Base-by-base conservation (phyloP, 2,329 filamentous ascomycete species). In the Stachybotrys echinatus region DNA sequence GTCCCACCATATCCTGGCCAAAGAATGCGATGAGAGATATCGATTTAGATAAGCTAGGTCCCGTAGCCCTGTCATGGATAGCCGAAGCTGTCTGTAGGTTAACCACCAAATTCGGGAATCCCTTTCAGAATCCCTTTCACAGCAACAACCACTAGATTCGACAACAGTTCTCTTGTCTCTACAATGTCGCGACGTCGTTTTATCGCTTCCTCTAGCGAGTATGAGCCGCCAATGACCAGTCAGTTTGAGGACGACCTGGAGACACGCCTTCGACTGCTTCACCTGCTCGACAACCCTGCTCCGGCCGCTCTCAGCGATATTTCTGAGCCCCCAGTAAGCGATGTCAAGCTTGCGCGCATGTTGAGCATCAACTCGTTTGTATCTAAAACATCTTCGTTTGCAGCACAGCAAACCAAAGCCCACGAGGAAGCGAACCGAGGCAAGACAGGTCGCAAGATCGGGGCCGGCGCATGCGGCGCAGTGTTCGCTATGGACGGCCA, bases 381-480 rank as follows among this genome's bases (percentile, higher is more conserved):
- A 8, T 48, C 49, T 14, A 45, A 45, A 23, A 19, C 39, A 20
- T 48, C 49, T 3, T 45, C 49, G n/a, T 45, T 50, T 3, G 20
- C 46, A 12, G 12, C 38, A 40, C 38, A 40, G 18, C 38, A 40
- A 40, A 46, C 22, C 17, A 23, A 38, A 3, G 45, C 49, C 17
- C 49, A 52, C 12, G 5, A 21, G 5, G 22, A 48, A 27, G 38
- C 7, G 7, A 40, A 17, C 17, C 18, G 45, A 12, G 18, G 23
- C 7, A 8, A 42, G 6, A 23, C 18, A 2, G 56, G 46, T 31
- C 46, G 14, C 7, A 56, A 57, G 34, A 59, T 63, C n/a, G 61
- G 60, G 4, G 52, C 52, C 0, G 61, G 60, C 0, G 54, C 54
- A 5, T 60, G 61, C 39, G 57, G 59, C 3, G 52, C 43, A 4